A percentile compares a stretch with the other conserved stretches of the same genome.
phyloP scores from a whole-genome alignment of 1,284 basidiomycete genomes.

The Microbotryomycetes sp. region DNA sequence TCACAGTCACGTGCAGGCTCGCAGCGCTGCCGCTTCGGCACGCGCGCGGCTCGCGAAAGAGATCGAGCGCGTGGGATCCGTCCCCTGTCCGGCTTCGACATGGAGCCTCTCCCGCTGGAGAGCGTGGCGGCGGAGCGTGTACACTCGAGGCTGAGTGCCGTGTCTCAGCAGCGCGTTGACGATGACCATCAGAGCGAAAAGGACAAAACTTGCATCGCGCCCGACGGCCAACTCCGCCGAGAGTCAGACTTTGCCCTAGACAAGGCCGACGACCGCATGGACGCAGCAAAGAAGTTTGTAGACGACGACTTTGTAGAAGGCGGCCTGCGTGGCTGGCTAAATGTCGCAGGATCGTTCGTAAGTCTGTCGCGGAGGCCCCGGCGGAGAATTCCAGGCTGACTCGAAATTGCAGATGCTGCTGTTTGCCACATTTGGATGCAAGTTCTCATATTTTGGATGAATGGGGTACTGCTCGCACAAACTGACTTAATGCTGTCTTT shows the following conservation, averaged over 20 bases:
- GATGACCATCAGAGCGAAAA: neutral
- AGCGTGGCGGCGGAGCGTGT: neutral
- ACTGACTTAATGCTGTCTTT: too few species aligned
- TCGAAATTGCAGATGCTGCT: neutral
- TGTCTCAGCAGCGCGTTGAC: neutral
- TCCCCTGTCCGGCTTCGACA: too few species aligned
- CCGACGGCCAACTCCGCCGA: too few species aligned
- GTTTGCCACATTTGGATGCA: neutral
- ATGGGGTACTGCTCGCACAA: too few species aligned
- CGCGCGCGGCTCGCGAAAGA: neutral
- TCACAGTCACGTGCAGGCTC: too few species aligned
- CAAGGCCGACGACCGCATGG: too few species aligned
- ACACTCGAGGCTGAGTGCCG: neutral
- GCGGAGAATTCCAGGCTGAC: neutral
- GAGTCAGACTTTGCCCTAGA: too few species aligned
- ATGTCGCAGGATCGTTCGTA: neutral
- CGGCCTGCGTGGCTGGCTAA: neutral
- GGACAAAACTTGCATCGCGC: neutral
- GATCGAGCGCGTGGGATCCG: too few species aligned
- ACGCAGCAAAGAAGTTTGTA: neutral
- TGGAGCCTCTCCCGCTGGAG: neutral
- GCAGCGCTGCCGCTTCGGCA: too few species aligned
- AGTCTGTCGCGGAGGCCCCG: neutral
- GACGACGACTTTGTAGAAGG: neutral
- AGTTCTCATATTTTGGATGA: neutral